These are phyloP conservation scores for Haplographium delicatum DNA, from an alignment of 495 filamentous ascomycete genomes.

Conservation along the genomic window DNA sequence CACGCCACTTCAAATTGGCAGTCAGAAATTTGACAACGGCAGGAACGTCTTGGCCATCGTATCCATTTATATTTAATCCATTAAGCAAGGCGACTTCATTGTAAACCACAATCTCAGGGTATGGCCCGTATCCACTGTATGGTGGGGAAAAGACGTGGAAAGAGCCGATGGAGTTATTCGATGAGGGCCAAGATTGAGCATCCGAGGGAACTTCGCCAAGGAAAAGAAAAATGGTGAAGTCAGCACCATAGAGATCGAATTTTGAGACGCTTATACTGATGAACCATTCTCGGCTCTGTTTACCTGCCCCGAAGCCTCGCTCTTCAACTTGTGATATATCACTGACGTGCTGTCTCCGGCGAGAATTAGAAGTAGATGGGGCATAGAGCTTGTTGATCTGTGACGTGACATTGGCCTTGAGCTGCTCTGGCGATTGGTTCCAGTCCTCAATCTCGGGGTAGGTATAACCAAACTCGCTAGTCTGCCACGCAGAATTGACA, in stretches of 20 bases:
- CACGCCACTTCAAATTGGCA: constrained; percentile 34
- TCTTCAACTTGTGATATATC: too few relatives aligned
- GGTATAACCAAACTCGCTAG: constrained; percentile 27
- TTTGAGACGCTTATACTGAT: constrained; percentile 53
- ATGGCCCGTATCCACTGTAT: constrained; percentile 3
- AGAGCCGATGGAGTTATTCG: constrained; percentile 46
- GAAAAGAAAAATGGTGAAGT: constrained; percentile 54
- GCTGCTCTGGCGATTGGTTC: constrained; percentile 7
- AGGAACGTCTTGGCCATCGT: constrained; percentile 28
- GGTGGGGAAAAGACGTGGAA: constrained; percentile 43
- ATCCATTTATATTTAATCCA: constrained; percentile 22
- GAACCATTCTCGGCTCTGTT: constrained; percentile 47
- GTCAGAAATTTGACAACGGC: constrained; percentile 41
- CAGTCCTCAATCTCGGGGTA: constrained; percentile 28
- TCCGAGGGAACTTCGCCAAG: constrained; percentile 37
- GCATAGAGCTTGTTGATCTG: constrained; percentile 53
- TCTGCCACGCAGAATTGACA: constrained; percentile 15
- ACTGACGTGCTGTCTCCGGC: background rate
- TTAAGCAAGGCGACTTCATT: constrained; percentile 13
- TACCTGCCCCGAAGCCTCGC: background rate
- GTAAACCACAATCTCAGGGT: constrained; percentile 5
- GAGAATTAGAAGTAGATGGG: background rate
- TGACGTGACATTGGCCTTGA: constrained; percentile 27
- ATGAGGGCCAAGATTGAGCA: constrained; percentile 32
- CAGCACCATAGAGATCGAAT: constrained; percentile 48